A percentile compares a stretch with the other conserved stretches of the same genome.
phyloP scores from a whole-genome alignment of 1,284 basidiomycete genomes.

The Trichosporon sp. region DNA sequence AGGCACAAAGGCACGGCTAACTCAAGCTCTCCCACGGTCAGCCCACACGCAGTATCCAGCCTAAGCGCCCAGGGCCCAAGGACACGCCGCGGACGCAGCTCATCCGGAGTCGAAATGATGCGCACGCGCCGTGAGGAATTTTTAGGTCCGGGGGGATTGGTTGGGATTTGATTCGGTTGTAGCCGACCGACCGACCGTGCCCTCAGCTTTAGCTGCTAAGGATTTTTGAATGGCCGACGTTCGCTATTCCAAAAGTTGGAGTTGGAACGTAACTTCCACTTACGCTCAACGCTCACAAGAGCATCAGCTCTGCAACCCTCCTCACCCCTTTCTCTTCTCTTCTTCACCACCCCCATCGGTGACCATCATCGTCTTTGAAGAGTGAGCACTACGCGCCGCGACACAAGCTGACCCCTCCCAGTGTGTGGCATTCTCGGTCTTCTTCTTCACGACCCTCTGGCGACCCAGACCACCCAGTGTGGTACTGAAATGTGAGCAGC shows the following conservation, averaged over 20 bases:
- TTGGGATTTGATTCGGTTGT: background rate
- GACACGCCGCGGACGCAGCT: too few relatives aligned
- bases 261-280: background rate
- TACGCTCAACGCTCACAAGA: background rate
- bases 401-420: background rate
- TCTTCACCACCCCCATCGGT: background rate
- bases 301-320: background rate
- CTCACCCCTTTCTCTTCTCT: background rate
- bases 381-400: background rate
- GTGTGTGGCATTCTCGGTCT: conserved; percentile 87
- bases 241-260: background rate
- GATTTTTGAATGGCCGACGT: conserved; percentile 2
- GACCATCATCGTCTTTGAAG: conserved; percentile 2
- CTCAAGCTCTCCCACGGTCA: background rate
- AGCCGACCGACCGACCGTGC: background rate
- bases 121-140: background rate
- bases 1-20: background rate
- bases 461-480: conserved; percentile 56
- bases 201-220: background rate
- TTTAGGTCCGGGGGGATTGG: background rate
- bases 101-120: background rate
- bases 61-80: too few relatives aligned
- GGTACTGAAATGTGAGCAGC: conserved; percentile 66
- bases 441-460: conserved; percentile 65
- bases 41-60: too few relatives aligned